phyloP scores from a whole-genome alignment of 164 flowering plant species.

The Hamamelis virginiana region DNA sequence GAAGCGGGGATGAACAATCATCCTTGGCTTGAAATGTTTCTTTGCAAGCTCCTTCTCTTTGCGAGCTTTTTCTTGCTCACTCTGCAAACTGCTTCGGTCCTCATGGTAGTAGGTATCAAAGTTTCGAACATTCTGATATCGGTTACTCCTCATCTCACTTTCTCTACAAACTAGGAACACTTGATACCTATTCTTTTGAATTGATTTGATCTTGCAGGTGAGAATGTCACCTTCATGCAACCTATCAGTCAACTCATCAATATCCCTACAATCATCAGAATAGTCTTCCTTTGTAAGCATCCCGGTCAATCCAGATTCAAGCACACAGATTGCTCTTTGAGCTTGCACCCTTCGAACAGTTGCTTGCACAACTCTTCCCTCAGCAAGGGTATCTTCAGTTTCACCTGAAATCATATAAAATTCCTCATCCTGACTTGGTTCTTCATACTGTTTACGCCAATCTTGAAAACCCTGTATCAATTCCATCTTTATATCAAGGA shows the following conservation, averaged over 20 bases:
- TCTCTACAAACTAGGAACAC: slow-evolving; percentile 66
- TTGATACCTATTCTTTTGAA: slow-evolving; percentile 71
- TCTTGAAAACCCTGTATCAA: slow-evolving; percentile 84
- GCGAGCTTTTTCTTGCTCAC: slow-evolving; percentile 69
- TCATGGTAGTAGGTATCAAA: slow-evolving; percentile 74
- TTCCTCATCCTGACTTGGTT: slow-evolving; percentile 82
- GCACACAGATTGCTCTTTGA: slow-evolving; percentile 59
- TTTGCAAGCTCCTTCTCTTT: slow-evolving; percentile 88
- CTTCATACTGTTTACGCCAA: slow-evolving; percentile 64
- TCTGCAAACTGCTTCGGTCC: slow-evolving; percentile 53
- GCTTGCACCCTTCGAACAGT: slow-evolving; percentile 79
- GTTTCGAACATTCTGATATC: slow-evolving; percentile 26
- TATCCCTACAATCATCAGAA: slow-evolving; percentile 61
- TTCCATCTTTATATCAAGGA: slow-evolving; percentile 69
- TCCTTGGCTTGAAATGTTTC: slow-evolving; percentile 86
- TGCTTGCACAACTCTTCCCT: slow-evolving; percentile 84
- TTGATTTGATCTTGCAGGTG: slow-evolving; percentile 68
- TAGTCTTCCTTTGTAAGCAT: slow-evolving; percentile 64
- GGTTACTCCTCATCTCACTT: slow-evolving; percentile 57
- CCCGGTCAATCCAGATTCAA: slow-evolving; percentile 92
- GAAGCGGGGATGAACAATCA: slow-evolving; percentile 95
- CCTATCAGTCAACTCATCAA: slow-evolving; percentile 57
- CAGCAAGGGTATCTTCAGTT: slow-evolving; percentile 76
- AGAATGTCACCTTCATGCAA: slow-evolving; percentile 70
- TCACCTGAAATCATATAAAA: slow-evolving; percentile 92